A percentile compares a stretch with the other conserved stretches of the same genome.
Conservation (phyloP, 2,329 filamentous ascomycete genomes). For the Trichoderma sp. region DNA sequence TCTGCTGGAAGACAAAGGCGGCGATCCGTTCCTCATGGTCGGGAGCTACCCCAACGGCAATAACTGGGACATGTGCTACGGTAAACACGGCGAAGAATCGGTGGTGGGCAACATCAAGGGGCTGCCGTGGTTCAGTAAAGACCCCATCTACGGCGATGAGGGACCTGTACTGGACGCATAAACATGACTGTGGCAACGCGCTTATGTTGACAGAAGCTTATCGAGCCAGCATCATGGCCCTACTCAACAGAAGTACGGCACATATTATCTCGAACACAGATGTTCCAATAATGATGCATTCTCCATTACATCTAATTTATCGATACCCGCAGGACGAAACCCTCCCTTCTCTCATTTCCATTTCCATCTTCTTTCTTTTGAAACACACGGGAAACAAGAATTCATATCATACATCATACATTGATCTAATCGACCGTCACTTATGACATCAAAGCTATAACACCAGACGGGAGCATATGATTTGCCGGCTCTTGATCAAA, state of each 20-base stretch:
- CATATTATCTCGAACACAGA: not conserved
- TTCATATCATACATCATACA: not conserved
- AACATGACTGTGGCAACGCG: not conserved
- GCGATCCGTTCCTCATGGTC: slow-evolving; percentile 51
- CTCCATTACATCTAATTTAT: not conserved
- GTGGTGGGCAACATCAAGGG: not conserved
- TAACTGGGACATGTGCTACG: slow-evolving; percentile 60
- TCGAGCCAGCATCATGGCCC: not conserved
- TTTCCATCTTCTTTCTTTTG: not conserved
- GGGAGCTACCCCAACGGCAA: slow-evolving; percentile 59
- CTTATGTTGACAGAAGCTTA: not conserved
- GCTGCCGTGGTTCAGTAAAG: not conserved
- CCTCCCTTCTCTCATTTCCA: not conserved
- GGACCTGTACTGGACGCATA: not conserved
- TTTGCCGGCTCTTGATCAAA: not conserved
- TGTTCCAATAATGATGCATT: not conserved
- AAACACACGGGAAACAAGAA: not conserved
- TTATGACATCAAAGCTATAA: not conserved
- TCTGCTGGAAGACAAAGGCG: slow-evolving; percentile 52
- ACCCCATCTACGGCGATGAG: slow-evolving; percentile 11
- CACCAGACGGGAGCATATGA: not conserved
- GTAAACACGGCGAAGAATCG: not conserved
- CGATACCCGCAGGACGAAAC: not conserved
- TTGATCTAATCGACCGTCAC: not conserved
- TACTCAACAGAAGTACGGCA: not conserved